These are phyloP conservation scores for Kuraishia borneana DNA, from an alignment of 805 yeast species.

Conservation along the genomic window DNA sequence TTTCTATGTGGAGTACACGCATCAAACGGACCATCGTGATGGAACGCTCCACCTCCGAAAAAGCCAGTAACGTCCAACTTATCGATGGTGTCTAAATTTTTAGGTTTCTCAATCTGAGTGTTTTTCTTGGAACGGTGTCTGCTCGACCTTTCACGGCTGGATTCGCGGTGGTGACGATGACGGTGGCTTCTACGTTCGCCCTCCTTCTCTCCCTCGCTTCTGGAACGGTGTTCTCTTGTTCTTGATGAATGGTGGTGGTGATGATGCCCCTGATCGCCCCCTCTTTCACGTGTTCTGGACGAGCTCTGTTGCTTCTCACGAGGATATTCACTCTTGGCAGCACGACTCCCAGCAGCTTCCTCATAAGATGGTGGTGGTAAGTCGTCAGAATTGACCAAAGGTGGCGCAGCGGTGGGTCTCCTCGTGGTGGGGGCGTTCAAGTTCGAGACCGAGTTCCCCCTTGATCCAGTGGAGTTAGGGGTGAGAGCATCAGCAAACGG, in stretches of 20 bases:
- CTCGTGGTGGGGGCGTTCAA: conserved; percentile 14
- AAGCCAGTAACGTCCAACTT: conserved; percentile 92
- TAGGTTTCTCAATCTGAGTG: conserved; percentile 39
- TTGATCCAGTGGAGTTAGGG: conserved; percentile 21
- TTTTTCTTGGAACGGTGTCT: conserved; percentile 13
- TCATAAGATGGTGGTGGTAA: conserved; percentile 54
- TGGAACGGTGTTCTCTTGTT: conserved; percentile 12
- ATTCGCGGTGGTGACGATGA: conserved; percentile 2
- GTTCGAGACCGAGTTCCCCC: conserved; percentile 24
- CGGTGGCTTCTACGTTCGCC: conserved; percentile 1
- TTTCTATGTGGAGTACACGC: conserved; percentile 97
- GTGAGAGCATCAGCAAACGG: conserved; percentile 42
- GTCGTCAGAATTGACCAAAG: background rate
- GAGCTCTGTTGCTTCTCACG: conserved; percentile 32
- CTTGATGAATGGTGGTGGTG: conserved; percentile 2
- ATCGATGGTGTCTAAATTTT: conserved; percentile 87
- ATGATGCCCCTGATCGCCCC: conserved; percentile 10
- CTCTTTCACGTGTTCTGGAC: conserved; percentile 7
- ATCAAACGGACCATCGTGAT: conserved; percentile 98
- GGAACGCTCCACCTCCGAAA: conserved; percentile 88
- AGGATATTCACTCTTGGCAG: conserved; percentile 34
- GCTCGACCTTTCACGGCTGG: conserved; percentile 9
- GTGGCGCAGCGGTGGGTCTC: conserved; percentile 7
- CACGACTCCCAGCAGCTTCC: conserved; percentile 48
- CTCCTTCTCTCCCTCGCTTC: conserved; percentile 7